Base-by-base conservation (phyloP, 1,139 yeast genomes). In the Zygotorulaspora mrakii region DNA sequence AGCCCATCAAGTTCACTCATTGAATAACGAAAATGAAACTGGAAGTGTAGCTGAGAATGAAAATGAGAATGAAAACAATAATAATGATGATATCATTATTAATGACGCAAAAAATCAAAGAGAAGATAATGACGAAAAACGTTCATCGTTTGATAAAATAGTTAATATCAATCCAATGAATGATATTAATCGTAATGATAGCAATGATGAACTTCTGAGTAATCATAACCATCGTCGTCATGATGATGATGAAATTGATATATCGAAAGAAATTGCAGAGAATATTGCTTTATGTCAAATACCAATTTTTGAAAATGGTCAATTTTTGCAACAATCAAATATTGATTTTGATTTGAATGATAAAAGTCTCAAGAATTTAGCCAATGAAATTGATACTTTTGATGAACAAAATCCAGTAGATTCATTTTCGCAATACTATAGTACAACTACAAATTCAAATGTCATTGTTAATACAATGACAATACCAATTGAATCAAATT, bases 271-370 rank as follows among this genome's bases (percentile, higher is more conserved):
- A 25, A 42, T 42, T 31, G 39, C 41, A 16, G 30, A 40, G 20
- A 40, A 45, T 26, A 35, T 45, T 16, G 43, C 39, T 10, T 33
- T 37, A 8, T 40, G 45, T 28, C 42, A 43, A 13, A 34, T 43
- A 20, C 37, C 42, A 10, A 21, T 23, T 11, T 39, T 42, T 17
- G 40, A 33, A 35, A 37, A 38, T 28, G 37, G 41, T 23, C 42
- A 37, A 22, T 33, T 34, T 22, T 31, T 42, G 22, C 35, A 39
- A 22, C 30, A 31, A 8, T 21, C 29, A 30, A 25, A 26, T 29
- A 31, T 39, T 22, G 31, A 38, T 31, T 23, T 26, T 24, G 32
- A 38, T 12, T 30, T 37, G 17, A 31, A 22, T 9, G 34, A 30
- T 21, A 37, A 39, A 12, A 35, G 40, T 20, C 26, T 42, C 11